A percentile compares a stretch with the other conserved stretches of the same genome.
Evolutionary conservation across 2,329 filamentous ascomycete genomes (phyloP).

Genomic region (Coleophoma cylindrospora): DNA sequence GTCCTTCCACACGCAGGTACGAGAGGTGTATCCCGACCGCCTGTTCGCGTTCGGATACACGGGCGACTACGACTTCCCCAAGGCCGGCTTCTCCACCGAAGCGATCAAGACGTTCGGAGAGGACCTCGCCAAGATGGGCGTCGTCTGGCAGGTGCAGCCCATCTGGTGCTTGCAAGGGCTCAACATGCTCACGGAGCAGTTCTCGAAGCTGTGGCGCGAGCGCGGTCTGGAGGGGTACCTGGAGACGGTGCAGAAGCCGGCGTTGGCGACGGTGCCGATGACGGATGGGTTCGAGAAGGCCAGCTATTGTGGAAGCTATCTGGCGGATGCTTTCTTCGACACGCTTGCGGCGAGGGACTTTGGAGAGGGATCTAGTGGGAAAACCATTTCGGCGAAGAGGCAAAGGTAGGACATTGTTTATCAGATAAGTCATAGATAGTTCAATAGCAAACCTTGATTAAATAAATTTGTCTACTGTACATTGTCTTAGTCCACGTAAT

Average conservation of each 20-base stretch:
- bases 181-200: constrained; percentile 28
- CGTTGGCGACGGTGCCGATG: constrained; percentile 21
- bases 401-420: too few species aligned
- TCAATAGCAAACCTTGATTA: too few species aligned
- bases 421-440: too few species aligned
- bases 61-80: constrained; percentile 29
- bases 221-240: constrained; percentile 32
- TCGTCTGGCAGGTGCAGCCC: constrained; percentile 36
- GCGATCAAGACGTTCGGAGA: constrained; percentile 25
- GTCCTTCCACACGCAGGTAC: constrained; percentile 30
- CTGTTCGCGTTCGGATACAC: constrained; percentile 34
- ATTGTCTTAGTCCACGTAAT: too few species aligned
- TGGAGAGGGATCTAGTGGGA: constrained; percentile 6
- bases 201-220: constrained; percentile 27
- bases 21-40: constrained; percentile 28
- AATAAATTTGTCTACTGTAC: too few species aligned
- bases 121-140: constrained; percentile 30
- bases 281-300: constrained; percentile 31
- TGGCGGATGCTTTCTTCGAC: constrained; percentile 32
- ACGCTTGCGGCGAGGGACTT: constrained; percentile 24
- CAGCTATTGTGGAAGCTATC: constrained; percentile 29
- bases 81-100: constrained; percentile 28
- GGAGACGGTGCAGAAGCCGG: constrained; percentile 11
- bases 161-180: constrained; percentile 32
- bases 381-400: too few species aligned